Base-by-base conservation (phyloP, 768 basidiomycete genomes). In the Tulasnella sp. region DNA sequence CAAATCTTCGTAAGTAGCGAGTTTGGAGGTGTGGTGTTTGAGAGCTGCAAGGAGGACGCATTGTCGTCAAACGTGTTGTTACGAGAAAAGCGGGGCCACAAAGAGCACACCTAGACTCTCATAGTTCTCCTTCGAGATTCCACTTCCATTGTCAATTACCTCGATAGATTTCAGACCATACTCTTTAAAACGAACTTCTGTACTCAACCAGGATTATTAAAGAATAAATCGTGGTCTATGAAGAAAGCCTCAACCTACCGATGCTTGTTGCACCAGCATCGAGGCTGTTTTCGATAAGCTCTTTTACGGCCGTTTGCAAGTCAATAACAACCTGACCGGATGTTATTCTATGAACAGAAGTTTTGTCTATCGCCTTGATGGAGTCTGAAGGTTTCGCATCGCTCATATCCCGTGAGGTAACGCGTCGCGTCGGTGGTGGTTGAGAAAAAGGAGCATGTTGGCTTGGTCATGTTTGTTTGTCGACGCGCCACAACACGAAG, bases 261-360 rank as follows among this genome's bases (percentile, higher is more conserved):
- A 99, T 79, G 62, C 71, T 81, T 0, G 86, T 91, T 0, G 92
- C 88, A 0, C 85, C 86, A 1, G 96, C 92, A 67, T 99, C 96
- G 27, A 97, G 72, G 58, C 89, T 87, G 67, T 99, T 99, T 70
- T 99, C 96, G 2, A 99, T 79, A 7, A 98, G 79, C 68, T 99
- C 96, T 67, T 98, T 99, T 58, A 97, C 83, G 1, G 91, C 90
- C 0, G 86, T 87, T 66, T 92, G 90, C 0, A 98, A 77, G 67
- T 96, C 91, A 25, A 93, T 75, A 0, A 98, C 86, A 43, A 98
- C 94, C 67, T 98, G 96, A 1, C 94, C 94, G 2, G 90, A 90
- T 0, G 92, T 87, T 53, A 99, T 87, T 53, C 79, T 75, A 67
- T 98, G 96, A 8, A 93, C 75, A 2, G 92, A 87, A 4, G 75